phyloP scores from a whole-genome alignment of 805 yeast species.

The Schwanniomyces yamadae region DNA sequence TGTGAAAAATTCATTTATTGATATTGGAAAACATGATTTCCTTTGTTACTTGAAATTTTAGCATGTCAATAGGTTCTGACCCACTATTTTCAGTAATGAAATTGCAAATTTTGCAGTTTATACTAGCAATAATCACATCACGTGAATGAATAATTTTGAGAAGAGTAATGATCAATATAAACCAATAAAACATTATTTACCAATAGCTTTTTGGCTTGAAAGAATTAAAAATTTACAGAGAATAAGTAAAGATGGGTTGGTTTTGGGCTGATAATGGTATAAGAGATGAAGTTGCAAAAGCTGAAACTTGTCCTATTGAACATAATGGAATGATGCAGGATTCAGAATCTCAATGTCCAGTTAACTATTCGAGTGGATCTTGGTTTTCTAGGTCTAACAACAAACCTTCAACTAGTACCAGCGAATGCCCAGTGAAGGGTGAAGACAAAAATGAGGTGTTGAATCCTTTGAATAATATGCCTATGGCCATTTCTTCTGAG shows the following conservation, averaged over 20 bases:
- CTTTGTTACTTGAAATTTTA: too few species aligned
- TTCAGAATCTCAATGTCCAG: conserved; percentile 27
- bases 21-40: too few species aligned
- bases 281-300: neutral
- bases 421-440: conserved; percentile 14
- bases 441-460: conserved; percentile 34
- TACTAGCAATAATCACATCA: too few species aligned
- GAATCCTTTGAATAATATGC: conserved; percentile 91
- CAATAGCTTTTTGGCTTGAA: too few species aligned
- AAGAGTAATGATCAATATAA: too few species aligned
- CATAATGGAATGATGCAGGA: conserved; percentile 17
- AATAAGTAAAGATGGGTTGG: conserved; percentile 66
- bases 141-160: too few species aligned
- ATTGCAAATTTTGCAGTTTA: too few species aligned
- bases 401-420: conserved; percentile 16
- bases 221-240: neutral
- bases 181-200: too few species aligned
- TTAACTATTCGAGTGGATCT: conserved; percentile 24
- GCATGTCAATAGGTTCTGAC: too few species aligned
- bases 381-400: conserved; percentile 17
- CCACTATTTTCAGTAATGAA: too few species aligned
- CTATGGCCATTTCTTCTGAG: conserved; percentile 61
- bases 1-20: too few species aligned
- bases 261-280: conserved; percentile 65
- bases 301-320: conserved; percentile 40